Conservation (phyloP, 75 land plant species). For the Cupressus sempervirens region DNA sequence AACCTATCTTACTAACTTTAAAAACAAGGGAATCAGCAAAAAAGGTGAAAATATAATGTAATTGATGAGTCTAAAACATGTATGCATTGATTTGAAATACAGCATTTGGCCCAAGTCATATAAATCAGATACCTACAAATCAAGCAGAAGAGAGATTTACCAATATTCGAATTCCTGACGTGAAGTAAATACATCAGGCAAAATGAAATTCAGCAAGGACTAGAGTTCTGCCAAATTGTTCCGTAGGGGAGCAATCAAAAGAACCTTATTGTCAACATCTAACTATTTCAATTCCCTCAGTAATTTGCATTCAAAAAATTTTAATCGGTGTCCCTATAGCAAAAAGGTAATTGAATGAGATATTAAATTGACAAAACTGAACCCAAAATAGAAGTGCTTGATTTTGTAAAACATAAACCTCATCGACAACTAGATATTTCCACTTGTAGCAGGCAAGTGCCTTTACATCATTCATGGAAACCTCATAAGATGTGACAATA, state of each 20-base stretch:
- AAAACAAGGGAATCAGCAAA: neutral
- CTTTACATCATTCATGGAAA: conserved; percentile 64
- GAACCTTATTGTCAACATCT: conserved; percentile 69
- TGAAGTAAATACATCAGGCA: conserved; percentile 93
- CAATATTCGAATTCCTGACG: conserved; percentile 85
- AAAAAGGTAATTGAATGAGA: neutral
- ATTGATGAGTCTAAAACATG: neutral
- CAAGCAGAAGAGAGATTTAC: conserved; percentile 21
- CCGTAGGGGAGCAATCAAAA: conserved; percentile 89
- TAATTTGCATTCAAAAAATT: conserved; percentile 74
- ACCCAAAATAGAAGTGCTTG: neutral
- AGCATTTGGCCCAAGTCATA: neutral
- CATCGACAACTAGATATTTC: conserved; percentile 94
- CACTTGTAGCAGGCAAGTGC: conserved; percentile 53
- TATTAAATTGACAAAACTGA: neutral
- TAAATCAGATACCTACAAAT: neutral
- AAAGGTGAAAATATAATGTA: neutral
- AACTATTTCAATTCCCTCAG: conserved; percentile 68
- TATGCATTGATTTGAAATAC: neutral
- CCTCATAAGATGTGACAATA: conserved; percentile 86
- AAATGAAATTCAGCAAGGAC: conserved; percentile 90
- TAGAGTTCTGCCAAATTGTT: conserved; percentile 95
- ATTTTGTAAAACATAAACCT: conserved; percentile 35
- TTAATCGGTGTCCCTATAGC: conserved; percentile 85
- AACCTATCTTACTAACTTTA: neutral